Conservation (phyloP, 2,329 filamentous ascomycete species). For the Pseudomassariella vexata region DNA sequence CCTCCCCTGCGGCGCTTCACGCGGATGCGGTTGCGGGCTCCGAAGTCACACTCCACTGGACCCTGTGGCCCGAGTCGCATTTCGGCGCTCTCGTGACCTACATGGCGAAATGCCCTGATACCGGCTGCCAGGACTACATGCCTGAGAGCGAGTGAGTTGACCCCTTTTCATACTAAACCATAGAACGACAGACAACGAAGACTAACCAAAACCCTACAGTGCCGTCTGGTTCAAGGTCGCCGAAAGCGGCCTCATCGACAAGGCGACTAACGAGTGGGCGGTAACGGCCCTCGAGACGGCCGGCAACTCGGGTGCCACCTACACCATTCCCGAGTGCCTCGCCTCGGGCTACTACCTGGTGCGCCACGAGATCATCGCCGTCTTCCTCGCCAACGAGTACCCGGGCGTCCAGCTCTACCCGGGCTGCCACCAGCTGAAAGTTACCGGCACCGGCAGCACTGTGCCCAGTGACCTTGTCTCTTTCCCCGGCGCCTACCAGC, state of each 20-base stretch:
- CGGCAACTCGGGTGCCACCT: constrained; percentile 36
- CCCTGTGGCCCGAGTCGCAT: constrained; percentile 43
- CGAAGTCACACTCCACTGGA: constrained; percentile 49
- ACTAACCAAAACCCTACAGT: too few species aligned
- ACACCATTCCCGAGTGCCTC: constrained; percentile 48
- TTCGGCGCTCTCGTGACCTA: constrained; percentile 52
- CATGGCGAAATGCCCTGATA: constrained; percentile 52
- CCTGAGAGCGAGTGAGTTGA: constrained; percentile 8
- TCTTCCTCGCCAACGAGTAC: constrained; percentile 35
- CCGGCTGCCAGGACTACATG: constrained; percentile 17
- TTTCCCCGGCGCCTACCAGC: constrained; percentile 4
- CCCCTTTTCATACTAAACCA: too few species aligned
- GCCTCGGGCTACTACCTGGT: constrained; percentile 45
- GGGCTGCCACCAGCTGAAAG: constrained; percentile 51
- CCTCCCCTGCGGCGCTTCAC: constrained; percentile 46
- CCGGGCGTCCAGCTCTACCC: constrained; percentile 51
- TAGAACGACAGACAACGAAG: too few species aligned
- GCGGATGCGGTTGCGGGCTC: constrained; percentile 48
- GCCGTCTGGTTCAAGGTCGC: constrained; percentile 52
- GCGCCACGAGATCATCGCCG: constrained; percentile 51
- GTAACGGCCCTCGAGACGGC: constrained; percentile 36
- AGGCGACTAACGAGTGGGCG: constrained; percentile 43
- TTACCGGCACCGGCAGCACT: constrained; percentile 41
- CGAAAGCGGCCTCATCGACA: constrained; percentile 36
- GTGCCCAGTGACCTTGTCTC: constrained; percentile 26